A percentile compares a stretch with the other conserved stretches of the same genome.
These are phyloP conservation scores for Thermochaetoides thermophila DNA, from an alignment of 495 filamentous ascomycete genomes.

Conservation along the genomic window DNA sequence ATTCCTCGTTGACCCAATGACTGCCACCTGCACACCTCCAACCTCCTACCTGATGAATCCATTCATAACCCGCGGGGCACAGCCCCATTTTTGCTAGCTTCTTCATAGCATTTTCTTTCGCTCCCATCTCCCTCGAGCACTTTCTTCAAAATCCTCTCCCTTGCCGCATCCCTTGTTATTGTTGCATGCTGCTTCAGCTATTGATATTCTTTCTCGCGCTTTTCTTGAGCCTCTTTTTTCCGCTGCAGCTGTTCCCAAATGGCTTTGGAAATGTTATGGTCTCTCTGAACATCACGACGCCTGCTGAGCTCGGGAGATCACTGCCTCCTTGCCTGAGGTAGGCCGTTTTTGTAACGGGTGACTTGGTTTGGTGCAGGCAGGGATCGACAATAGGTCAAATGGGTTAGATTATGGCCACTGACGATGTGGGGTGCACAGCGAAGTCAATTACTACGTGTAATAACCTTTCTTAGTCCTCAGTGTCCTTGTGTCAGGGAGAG, in stretches of 20 bases:
- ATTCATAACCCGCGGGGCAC: constrained; percentile 36
- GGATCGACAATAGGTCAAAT: too few species aligned
- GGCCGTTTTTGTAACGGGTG: too few species aligned
- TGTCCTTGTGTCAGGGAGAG: too few species aligned
- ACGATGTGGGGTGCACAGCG: too few species aligned
- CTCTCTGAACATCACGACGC: too few species aligned
- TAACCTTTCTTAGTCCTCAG: too few species aligned
- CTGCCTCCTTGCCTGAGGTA: too few species aligned
- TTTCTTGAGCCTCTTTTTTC: constrained; percentile 26
- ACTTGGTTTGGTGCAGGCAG: too few species aligned
- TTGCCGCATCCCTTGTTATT: constrained; percentile 8
- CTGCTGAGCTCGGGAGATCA: too few species aligned
- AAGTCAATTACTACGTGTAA: too few species aligned
- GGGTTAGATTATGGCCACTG: too few species aligned
- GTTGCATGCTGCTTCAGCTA: constrained; percentile 11
- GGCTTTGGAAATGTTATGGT: too few species aligned
- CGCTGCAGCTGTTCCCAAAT: constrained; percentile 46
- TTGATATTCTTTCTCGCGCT: constrained; percentile 18
- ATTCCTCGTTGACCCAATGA: constrained; percentile 21
- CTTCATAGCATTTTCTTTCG: constrained; percentile 26
- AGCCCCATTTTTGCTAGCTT: constrained; percentile 35
- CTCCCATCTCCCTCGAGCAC: constrained; percentile 18
- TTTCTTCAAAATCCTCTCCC: constrained; percentile 15
- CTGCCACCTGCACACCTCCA: constrained; percentile 39
- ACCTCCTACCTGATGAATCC: constrained; percentile 38